These are phyloP conservation scores for Blastobotrys peoriensis DNA, from an alignment of 805 yeast species.

Conservation along the genomic window DNA sequence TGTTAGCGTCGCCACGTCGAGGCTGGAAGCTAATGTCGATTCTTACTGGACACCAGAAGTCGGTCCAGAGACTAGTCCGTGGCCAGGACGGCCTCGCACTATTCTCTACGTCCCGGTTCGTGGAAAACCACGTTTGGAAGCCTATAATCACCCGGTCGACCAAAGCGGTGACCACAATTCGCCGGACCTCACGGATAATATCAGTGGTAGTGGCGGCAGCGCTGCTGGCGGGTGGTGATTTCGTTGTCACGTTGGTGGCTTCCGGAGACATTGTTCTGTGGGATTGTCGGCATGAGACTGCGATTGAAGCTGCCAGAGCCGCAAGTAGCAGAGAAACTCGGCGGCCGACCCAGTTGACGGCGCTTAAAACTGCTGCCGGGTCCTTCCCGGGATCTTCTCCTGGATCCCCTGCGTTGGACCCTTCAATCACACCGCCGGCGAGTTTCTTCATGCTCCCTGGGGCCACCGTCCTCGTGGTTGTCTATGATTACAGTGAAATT, in stretches of 20 bases:
- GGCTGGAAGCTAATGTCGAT: constrained; percentile 21
- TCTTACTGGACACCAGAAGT: constrained; percentile 81
- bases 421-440: neutral
- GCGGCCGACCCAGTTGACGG: neutral
- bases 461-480: neutral
- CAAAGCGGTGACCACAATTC: constrained; percentile 32
- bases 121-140: constrained; percentile 57
- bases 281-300: constrained; percentile 41
- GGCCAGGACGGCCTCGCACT: constrained; percentile 61
- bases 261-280: constrained; percentile 45
- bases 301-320: constrained; percentile 4
- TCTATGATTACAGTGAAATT: neutral
- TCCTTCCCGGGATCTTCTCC: neutral
- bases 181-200: constrained; percentile 27
- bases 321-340: neutral
- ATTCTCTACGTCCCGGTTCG: constrained; percentile 55
- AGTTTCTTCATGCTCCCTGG: neutral
- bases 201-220: constrained; percentile 43
- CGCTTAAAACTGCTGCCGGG: neutral
- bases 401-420: too few species aligned
- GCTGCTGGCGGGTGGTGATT: constrained; percentile 42
- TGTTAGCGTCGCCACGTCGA: neutral
- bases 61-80: constrained; percentile 60
- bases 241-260: constrained; percentile 39
- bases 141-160: constrained; percentile 36